A percentile compares a stretch with the other conserved stretches of the same genome.
These are phyloP conservation scores for Hortaea werneckii DNA, from an alignment of 2,329 filamentous ascomycete genomes.

Conservation along the genomic window DNA sequence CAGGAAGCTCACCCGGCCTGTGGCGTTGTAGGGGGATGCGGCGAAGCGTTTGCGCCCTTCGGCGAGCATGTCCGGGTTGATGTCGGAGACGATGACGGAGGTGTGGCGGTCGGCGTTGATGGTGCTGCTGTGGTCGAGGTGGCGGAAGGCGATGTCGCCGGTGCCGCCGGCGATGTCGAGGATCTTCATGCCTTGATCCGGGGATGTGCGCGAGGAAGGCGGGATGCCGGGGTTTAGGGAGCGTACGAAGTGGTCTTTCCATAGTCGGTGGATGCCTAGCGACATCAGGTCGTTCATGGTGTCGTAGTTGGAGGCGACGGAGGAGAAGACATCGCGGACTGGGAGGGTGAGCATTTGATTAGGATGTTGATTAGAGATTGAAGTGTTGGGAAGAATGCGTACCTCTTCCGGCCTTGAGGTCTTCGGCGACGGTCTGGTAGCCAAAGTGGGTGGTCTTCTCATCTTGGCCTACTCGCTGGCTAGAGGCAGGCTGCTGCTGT, in stretches of 20 bases:
- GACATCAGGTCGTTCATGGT: conserved; percentile 99
- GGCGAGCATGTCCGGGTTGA: conserved; percentile 88
- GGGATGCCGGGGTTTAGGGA: conserved; percentile 70
- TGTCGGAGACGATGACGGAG: conserved; percentile 84
- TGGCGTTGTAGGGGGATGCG: conserved; percentile 48
- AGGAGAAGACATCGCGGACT: conserved; percentile 87
- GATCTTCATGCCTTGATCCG: conserved; percentile 54
- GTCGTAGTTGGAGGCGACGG: conserved; percentile 88
- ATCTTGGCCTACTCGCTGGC: conserved; percentile 19
- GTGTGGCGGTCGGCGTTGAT: conserved; percentile 72
- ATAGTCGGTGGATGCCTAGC: conserved; percentile 87
- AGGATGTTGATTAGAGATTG: conserved; percentile 1
- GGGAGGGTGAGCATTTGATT: conserved; percentile 14
- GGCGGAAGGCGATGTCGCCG: conserved; percentile 93
- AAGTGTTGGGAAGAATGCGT: conserved; percentile 4
- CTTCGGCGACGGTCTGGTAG: conserved; percentile 73
- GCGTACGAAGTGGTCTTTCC: conserved; percentile 95
- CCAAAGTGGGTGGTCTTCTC: conserved; percentile 77
- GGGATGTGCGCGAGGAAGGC: conserved; percentile 33
- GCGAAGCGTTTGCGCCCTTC: conserved; percentile 75
- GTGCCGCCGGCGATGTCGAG: conserved; percentile 96
- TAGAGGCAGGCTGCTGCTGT: not conserved
- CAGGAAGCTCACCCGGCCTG: conserved; percentile 56
- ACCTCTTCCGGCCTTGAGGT: conserved; percentile 63
- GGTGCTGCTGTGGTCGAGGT: conserved; percentile 76